phyloP scores from a whole-genome alignment of 2,329 filamentous ascomycete genomes.

The Calonectria fujianensis region DNA sequence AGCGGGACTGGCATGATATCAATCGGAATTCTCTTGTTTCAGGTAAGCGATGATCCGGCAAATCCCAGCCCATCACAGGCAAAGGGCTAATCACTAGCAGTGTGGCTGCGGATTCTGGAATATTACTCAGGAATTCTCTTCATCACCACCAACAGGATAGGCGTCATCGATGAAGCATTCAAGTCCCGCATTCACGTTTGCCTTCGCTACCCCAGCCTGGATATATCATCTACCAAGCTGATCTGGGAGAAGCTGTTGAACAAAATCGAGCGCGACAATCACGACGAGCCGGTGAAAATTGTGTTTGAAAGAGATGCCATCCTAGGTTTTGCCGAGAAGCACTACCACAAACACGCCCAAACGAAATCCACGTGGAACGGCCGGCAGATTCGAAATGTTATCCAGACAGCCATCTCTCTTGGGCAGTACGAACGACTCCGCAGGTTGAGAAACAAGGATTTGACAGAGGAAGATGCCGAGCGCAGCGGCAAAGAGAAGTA shows the following conservation, averaged over 20 bases:
- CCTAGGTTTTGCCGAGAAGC: background rate
- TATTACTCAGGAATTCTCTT: conserved; percentile 92
- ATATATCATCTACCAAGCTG: background rate
- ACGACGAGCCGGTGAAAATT: background rate
- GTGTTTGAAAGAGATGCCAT: background rate
- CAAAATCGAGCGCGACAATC: background rate
- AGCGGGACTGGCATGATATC: conserved; percentile 6
- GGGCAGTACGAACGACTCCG: background rate
- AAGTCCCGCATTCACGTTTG: background rate
- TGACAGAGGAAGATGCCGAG: background rate
- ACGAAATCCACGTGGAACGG: background rate
- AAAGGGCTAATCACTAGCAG: conserved; percentile 55
- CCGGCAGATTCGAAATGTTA: background rate
- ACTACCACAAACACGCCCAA: background rate
- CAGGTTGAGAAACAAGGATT: background rate
- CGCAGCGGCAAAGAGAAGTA: background rate
- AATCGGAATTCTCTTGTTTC: background rate
- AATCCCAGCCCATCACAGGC: background rate
- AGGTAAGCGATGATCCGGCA: background rate
- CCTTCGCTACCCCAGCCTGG: background rate
- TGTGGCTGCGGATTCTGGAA: conserved; percentile 87
- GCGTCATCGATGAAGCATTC: conserved; percentile 53
- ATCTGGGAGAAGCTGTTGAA: background rate
- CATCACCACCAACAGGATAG: conserved; percentile 87
- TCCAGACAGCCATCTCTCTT: background rate